Base-by-base conservation (phyloP, 2,329 filamentous ascomycete genomes). In the Sporothrix brasiliensis region DNA sequence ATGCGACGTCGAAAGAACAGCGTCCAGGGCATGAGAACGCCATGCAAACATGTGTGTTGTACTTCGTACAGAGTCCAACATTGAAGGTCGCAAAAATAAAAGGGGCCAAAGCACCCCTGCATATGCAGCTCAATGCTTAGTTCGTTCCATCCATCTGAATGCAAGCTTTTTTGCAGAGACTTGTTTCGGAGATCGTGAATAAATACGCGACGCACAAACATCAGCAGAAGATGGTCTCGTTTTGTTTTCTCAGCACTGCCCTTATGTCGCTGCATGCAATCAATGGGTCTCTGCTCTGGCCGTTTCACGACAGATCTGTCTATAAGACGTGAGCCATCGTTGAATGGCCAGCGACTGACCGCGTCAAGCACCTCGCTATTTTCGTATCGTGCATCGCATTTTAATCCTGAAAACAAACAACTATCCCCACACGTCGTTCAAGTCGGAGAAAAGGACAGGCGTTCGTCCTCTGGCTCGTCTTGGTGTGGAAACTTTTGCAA, bases 71-170 rank as follows among this genome's bases (percentile, higher is more conserved):
- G 39, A 27, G 58, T 30, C 27, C 27, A 52, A 52, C n/a, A 52
- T 19, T 9, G 6, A 39, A 63, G 39, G n/a, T 27, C 47, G 27
- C 19, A 21, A 19, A 58, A 58, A 3, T 27, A 47, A 47, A 63
- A 30, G 41, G 39, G 58, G 58, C 58, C 58, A 27, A 41, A 63
- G 58, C 58, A 63, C 58, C 58, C 58, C 58, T 63, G 41, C 58
- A 63, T 47, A 63, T 63, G 56, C 30, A 60, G 56, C 30, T 41
- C 30, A 60, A 41, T 19, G 41, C 21, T 34, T 41, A 10, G 6
- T 9, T 34, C 4, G 34, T 34, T 34, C 6, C 56, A 58, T 58
- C 54, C 54, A 58, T 58, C 30, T 58, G 27, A n/a, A n/a, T 5
- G 53, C 54, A 58, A 10, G 27, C 54, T 58, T 56, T 56, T 58